A percentile compares a stretch with the other conserved stretches of the same genome.
phyloP scores from a whole-genome alignment of 2,329 filamentous ascomycete genomes.

The Plenodomus tracheiphilus region DNA sequence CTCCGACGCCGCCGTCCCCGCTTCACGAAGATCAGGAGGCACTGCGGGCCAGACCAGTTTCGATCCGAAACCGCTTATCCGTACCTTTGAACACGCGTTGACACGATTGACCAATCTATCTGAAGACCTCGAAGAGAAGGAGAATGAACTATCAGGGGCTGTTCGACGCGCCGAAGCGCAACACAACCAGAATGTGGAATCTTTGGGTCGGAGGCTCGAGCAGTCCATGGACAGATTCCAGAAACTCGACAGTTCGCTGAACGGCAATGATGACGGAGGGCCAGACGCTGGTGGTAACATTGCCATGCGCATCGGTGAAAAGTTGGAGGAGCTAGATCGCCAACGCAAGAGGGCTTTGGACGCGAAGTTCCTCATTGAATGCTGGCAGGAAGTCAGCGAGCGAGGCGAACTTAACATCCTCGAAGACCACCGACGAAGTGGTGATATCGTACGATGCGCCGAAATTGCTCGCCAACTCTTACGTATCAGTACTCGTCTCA shows the following conservation, averaged over 20 bases:
- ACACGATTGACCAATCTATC: conserved; percentile 70
- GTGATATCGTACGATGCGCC: conserved; percentile 90
- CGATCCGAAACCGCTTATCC: conserved; percentile 94
- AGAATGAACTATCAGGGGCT: conserved; percentile 87
- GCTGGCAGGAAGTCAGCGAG: conserved; percentile 94
- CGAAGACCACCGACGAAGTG: conserved; percentile 83
- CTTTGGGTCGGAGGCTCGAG: conserved; percentile 84
- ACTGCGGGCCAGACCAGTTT: conserved; percentile 58
- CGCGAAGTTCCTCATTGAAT: conserved; percentile 92
- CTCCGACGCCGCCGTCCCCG: conserved; percentile 80
- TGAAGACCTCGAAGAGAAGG: conserved; percentile 84
- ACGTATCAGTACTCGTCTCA: conserved; percentile 89
- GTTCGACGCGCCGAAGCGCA: conserved; percentile 90
- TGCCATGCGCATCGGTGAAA: conserved; percentile 92
- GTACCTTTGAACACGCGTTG: conserved; percentile 82
- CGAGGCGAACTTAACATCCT: conserved; percentile 83
- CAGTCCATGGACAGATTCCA: conserved; percentile 92
- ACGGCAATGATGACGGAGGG: conserved; percentile 61
- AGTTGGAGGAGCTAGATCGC: conserved; percentile 89
- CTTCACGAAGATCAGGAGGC: conserved; percentile 75
- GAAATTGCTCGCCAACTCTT: conserved; percentile 92
- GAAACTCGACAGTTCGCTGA: conserved; percentile 80
- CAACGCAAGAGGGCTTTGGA: conserved; percentile 89
- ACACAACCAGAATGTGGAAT: conserved; percentile 88
- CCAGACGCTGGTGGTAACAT: conserved; percentile 74